These are phyloP conservation scores for Stipa capillata DNA, from an alignment of 176 grass and related monocot species.

Conservation along the genomic window DNA sequence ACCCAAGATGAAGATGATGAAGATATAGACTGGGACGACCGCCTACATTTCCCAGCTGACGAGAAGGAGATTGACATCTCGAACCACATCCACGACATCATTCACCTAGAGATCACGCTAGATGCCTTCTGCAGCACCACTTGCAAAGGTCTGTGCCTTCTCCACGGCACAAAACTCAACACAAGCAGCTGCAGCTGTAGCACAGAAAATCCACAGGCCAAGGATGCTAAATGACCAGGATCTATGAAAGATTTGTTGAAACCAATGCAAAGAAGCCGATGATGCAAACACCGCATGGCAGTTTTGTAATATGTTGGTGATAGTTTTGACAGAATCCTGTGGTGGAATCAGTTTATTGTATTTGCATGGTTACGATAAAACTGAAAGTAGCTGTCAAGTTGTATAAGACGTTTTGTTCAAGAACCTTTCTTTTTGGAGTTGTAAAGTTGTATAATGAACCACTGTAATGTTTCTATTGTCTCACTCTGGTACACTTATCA, in stretches of 20 bases:
- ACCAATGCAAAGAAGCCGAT: slow-evolving; percentile 27
- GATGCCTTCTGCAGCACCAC: slow-evolving; percentile 42
- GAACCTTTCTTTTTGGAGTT: too few relatives aligned
- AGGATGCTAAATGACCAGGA: slow-evolving; percentile 4
- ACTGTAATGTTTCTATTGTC: too few relatives aligned
- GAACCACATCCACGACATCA: slow-evolving; percentile 64
- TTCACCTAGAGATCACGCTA: too few relatives aligned
- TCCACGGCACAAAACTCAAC: too few relatives aligned
- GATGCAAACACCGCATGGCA: background rate
- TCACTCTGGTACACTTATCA: too few relatives aligned
- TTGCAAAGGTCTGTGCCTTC: slow-evolving; percentile 70
- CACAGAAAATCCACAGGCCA: background rate
- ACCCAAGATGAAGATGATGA: slow-evolving; percentile 24
- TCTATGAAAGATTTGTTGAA: slow-evolving; percentile 46
- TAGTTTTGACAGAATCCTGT: too few relatives aligned
- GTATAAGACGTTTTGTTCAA: too few relatives aligned
- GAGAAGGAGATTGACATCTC: slow-evolving; percentile 76
- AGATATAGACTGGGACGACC: slow-evolving; percentile 62
- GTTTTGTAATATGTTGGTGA: background rate
- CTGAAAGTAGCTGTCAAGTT: too few relatives aligned
- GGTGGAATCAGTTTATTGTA: too few relatives aligned
- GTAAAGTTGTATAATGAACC: too few relatives aligned
- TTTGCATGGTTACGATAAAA: too few relatives aligned
- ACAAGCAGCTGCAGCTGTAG: slow-evolving; percentile 42
- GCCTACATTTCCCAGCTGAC: slow-evolving; percentile 50